Base-by-base conservation (phyloP, 208 protist genomes). In the Crithidia sp. region DNA sequence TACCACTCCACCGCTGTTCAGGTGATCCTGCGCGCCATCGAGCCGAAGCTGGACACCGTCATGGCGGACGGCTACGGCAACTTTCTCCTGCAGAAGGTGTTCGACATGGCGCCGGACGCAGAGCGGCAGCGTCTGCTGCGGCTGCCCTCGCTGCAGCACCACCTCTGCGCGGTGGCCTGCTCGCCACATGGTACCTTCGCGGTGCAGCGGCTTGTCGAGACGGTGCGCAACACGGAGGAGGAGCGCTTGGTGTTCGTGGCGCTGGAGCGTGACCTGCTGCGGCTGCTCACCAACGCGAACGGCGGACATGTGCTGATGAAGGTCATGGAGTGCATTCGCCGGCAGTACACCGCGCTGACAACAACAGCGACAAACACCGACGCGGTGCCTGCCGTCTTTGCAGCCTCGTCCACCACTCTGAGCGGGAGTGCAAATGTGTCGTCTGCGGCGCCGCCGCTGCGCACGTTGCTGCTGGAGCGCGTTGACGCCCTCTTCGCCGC, bases 21-120 rank as follows among this genome's bases (percentile, higher is more conserved):
- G 55, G 71, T 75, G 40, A 78, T 93, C n/a, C 55, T 91, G 14
- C 60, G 36, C 3, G 79, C 79, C 44, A 70, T 93, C 36, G 65
- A 86, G 49, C 83, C 86, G 17, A 67, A 77, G 41, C 41, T 93
- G 44, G 63, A 85, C 40, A 85, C 92, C 39, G 82, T 99, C 16
- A 99, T 99, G 98, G 90, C 86, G 10, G 96, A 98, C 80, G 95
- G 92, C 57, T 99, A 99, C 75, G 98, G 98, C 53, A 99, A 99
- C 80, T 99, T 99, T 68, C 83, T 99, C 7, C 96, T 97, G 44
- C 97, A 99, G 82, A 99, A 98, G 70, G 71, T 99, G 2, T 81
- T 91, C 43, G 86, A 94, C 56, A 77, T 91, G 61, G 82, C 84
- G 19, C 81, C 84, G 2, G 68, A 84, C 55, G 66, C 75, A 28